A percentile compares a stretch with the other conserved stretches of the same genome.
These are phyloP conservation scores for Golubevia sp. DNA, from an alignment of 1,284 basidiomycete species.

Conservation along the genomic window DNA sequence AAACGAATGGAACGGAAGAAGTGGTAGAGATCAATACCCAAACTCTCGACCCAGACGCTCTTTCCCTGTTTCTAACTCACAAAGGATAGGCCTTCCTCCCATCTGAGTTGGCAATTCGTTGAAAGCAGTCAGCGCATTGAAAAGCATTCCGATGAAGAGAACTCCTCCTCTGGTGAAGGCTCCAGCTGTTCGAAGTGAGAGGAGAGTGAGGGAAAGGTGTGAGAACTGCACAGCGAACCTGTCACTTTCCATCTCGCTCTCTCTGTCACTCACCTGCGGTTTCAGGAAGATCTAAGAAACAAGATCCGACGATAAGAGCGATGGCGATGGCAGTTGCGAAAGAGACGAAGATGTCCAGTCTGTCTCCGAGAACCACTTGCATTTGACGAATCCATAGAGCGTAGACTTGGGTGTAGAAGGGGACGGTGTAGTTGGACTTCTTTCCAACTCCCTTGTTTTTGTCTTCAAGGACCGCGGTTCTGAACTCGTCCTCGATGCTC, in stretches of 20 bases:
- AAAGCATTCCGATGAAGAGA: constrained; percentile 36
- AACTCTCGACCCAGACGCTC: no score
- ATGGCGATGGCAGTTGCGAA: constrained; percentile 39
- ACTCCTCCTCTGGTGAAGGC: constrained; percentile 44
- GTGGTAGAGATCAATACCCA: no score
- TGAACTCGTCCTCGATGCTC: constrained; percentile 27
- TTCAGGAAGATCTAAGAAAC: constrained; percentile 33
- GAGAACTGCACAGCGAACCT: no score
- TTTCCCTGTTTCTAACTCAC: no score
- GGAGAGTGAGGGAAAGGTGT: no score
- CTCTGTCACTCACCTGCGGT: no score
- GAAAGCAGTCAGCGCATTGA: constrained; percentile 37
- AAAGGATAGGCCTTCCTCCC: no score
- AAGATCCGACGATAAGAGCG: constrained; percentile 35
- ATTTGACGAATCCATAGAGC: constrained; percentile 40
- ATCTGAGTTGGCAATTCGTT: constrained; percentile 42
- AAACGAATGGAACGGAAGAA: no score
- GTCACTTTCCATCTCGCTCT: no score
- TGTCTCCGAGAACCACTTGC: constrained; percentile 45
- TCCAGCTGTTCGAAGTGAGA: no score
- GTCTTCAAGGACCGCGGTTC: constrained; percentile 26
- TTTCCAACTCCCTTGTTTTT: constrained; percentile 32
- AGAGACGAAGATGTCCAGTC: constrained; percentile 44
- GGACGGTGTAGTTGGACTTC: constrained; percentile 44
- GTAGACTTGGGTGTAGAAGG: constrained; percentile 28